phyloP scores from a whole-genome alignment of 202 grass and related monocot species.

The Setaria italica region DNA sequence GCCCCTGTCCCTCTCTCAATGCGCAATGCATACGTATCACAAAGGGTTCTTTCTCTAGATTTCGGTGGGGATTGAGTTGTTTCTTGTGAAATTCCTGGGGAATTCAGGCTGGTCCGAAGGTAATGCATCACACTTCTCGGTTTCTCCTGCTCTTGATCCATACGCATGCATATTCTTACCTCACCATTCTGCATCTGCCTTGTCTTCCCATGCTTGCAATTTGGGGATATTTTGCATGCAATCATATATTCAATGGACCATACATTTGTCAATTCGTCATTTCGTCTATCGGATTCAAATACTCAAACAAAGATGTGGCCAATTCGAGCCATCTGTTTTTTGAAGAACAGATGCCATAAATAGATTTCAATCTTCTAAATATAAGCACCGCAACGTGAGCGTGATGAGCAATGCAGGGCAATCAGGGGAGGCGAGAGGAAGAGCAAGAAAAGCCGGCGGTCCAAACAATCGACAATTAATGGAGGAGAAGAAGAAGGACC shows the following conservation, averaged over 20 bases:
- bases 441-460: background rate
- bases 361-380: slow-evolving; percentile 21
- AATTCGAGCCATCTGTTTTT: background rate
- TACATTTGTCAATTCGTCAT: background rate
- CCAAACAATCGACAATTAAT: background rate
- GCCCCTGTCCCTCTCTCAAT: background rate
- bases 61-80: background rate
- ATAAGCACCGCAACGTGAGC: background rate
- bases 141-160: background rate
- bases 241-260: background rate
- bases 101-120: background rate
- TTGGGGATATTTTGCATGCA: background rate
- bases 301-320: background rate
- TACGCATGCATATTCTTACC: background rate
- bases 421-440: background rate
- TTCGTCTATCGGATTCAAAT: background rate
- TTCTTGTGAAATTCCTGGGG: background rate
- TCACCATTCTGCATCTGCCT: background rate
- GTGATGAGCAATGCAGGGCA: background rate
- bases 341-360: slow-evolving; percentile 11
- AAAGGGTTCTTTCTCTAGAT: background rate
- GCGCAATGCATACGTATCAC: background rate
- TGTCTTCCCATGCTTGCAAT: background rate
- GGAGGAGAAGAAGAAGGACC: slow-evolving; percentile 50
- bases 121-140: background rate